Percentiles rank a stretch among this genome's conserved stretches.
phyloP scores from a whole-genome alignment of 2,329 filamentous ascomycete species.

The Aureobasidium lini region DNA sequence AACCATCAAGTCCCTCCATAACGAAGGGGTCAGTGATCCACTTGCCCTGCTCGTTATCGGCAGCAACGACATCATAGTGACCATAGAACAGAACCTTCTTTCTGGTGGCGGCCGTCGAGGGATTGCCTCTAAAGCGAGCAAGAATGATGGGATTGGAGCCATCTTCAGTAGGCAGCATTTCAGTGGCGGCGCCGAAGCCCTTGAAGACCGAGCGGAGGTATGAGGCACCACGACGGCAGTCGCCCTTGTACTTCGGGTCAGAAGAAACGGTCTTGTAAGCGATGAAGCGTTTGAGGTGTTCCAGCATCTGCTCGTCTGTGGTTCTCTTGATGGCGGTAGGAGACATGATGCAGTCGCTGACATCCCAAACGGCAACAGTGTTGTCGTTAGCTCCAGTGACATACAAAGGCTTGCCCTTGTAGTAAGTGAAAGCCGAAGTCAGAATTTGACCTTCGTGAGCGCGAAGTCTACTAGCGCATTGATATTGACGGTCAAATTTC shows the following conservation, averaged over 20 bases:
- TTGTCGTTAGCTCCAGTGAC: slow-evolving; percentile 93
- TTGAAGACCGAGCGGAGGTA: slow-evolving; percentile 88
- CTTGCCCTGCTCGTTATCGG: slow-evolving; percentile 71
- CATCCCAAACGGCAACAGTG: slow-evolving; percentile 80
- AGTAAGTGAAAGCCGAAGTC: slow-evolving; percentile 67
- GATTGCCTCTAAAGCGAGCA: slow-evolving; percentile 76
- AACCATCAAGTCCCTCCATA: slow-evolving; percentile 84
- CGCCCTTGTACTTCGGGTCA: slow-evolving; percentile 74
- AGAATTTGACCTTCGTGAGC: slow-evolving; percentile 84
- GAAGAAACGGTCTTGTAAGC: slow-evolving; percentile 89
- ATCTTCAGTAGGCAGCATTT: slow-evolving; percentile 77
- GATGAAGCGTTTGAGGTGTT: slow-evolving; percentile 71
- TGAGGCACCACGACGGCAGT: slow-evolving; percentile 86
- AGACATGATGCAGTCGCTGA: slow-evolving; percentile 49
- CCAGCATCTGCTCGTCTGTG: slow-evolving; percentile 56
- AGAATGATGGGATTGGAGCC: slow-evolving; percentile 85
- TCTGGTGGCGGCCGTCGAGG: slow-evolving; percentile 54
- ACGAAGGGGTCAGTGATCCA: slow-evolving; percentile 86
- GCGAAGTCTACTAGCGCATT: slow-evolving; percentile 68
- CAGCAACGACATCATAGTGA: slow-evolving; percentile 94
- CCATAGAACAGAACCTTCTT: slow-evolving; percentile 95
- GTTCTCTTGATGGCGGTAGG: slow-evolving; percentile 41
- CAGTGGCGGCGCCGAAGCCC: slow-evolving; percentile 79
- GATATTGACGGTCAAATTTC: slow-evolving; percentile 75
- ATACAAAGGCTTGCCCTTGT: slow-evolving; percentile 69